phyloP scores from a whole-genome alignment of 202 grass and related monocot species.

The Hordeum pubiflorum region DNA sequence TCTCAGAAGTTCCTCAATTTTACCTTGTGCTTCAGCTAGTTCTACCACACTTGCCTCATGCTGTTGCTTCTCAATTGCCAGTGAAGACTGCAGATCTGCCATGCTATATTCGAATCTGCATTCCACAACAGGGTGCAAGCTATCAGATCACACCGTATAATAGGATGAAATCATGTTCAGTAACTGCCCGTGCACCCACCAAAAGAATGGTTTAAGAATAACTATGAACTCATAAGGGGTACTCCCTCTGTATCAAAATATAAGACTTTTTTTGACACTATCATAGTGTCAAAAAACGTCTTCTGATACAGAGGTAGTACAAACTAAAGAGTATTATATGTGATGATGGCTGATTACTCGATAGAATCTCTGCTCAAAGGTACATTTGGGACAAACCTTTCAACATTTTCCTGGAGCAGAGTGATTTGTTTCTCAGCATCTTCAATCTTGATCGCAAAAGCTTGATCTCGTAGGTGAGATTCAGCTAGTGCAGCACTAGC shows the following conservation, averaged over 20 bases:
- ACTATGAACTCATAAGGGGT: conserved; percentile 12
- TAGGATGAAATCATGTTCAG: conserved; percentile 7
- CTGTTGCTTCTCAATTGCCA: conserved; percentile 38
- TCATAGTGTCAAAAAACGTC: too few species aligned
- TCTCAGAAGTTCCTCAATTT: conserved; percentile 45
- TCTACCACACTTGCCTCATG: conserved; percentile 26
- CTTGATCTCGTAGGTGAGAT: conserved; percentile 57
- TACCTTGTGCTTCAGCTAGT: conserved; percentile 38
- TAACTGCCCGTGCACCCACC: background rate
- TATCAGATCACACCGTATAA: conserved; percentile 12
- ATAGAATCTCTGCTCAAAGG: conserved; percentile 13
- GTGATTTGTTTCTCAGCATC: conserved; percentile 48
- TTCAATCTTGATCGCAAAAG: conserved; percentile 51
- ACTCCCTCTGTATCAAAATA: too few species aligned
- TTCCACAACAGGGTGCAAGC: conserved; percentile 1
- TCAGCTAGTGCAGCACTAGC: conserved; percentile 43
- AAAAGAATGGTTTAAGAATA: background rate
- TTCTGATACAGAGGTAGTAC: background rate
- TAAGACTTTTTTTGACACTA: background rate
- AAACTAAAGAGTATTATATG: conserved; percentile 10
- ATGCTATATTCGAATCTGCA: conserved; percentile 48
- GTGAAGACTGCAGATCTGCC: conserved; percentile 36
- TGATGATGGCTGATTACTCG: background rate
- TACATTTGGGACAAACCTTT: conserved; percentile 52
- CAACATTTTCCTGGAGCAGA: conserved; percentile 34